Base-by-base conservation (phyloP, 495 filamentous ascomycete genomes). In the Neurospora sublineolata region DNA sequence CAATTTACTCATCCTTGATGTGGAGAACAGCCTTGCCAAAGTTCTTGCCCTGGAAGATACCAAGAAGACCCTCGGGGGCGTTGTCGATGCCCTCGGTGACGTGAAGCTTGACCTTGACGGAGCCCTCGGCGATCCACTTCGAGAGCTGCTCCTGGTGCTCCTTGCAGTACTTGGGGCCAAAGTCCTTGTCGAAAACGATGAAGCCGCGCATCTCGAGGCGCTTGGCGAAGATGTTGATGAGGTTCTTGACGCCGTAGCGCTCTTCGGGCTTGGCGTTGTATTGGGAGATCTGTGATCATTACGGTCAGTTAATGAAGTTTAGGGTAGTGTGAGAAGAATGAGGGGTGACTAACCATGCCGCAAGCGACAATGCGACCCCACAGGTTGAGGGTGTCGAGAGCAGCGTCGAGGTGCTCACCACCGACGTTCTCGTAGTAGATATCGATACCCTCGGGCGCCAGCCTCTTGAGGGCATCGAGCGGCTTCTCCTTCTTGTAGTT, bases 391-490 rank as follows among this genome's bases (percentile, higher is more conserved):
- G 83, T 83, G 12, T 87, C 83, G 10, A 98, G 76, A 0, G 91
- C 87, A 30, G 93, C 93, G 73, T 94, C 91, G 41, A 97, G 83
- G 74, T 93, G 90, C 83, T 94, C 93, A 9, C 94, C 94, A 9
- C 94, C 94, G 23, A 98, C 94, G 73, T 97, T 97, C 80, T 98
- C 94, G 75, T 90, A 98, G 83, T 97, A 97, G 79, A 98, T 97
- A 77, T 97, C 93, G 67, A 97, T 86, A 12, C 94, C 94, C 37
- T 94, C 77, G 0, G 93, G 94, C 7, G 91, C 92, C 58, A 97
- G 82, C 73, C 92, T 86, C 73, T 83, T 80, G 68, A 97, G 82
- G 2, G 93, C 94, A 67, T 92, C 89, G 1, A 76, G 44, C 86
- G 92, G 77, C 87, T 89, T 72, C 83, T 87, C 85, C 74, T 82